phyloP scores from a whole-genome alignment of 2,329 filamentous ascomycete species.

The Trichoderma arundinaceum region DNA sequence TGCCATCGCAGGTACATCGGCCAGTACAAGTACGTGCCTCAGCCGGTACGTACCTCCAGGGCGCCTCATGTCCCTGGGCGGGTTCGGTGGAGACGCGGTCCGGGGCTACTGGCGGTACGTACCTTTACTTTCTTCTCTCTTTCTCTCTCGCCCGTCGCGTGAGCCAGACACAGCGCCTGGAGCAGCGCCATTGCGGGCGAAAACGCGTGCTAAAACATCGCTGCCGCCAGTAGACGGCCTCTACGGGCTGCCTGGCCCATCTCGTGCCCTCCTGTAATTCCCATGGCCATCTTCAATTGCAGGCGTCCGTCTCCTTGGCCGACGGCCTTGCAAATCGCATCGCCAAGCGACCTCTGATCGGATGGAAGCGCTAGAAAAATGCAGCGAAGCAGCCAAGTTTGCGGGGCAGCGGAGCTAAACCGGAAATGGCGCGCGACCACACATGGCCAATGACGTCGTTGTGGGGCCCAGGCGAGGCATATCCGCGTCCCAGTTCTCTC shows the following conservation, averaged over 20 bases:
- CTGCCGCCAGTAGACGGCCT: background rate
- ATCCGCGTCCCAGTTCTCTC: background rate
- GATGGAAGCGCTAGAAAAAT: conserved; percentile 31
- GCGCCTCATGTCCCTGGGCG: background rate
- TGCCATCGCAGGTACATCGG: background rate
- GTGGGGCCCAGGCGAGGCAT: conserved; percentile 22
- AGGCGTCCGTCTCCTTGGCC: background rate
- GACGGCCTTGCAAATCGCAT: conserved; percentile 8
- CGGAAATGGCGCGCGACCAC: conserved; percentile 1
- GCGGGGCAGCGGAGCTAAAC: conserved; percentile 26
- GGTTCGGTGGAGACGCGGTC: background rate
- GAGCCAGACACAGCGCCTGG: conserved; percentile 15
- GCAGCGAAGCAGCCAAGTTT: conserved; percentile 31
- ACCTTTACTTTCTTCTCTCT: background rate
- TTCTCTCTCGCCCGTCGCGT: conserved; percentile 17
- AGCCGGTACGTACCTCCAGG: background rate
- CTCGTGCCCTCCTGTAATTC: background rate
- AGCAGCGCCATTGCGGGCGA: background rate
- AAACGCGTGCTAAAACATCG: background rate
- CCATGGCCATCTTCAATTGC: conserved; percentile 10
- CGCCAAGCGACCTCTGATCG: conserved; percentile 22
- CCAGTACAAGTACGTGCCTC: background rate
- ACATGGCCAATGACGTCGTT: conserved; percentile 28
- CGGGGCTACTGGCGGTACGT: conserved; percentile 5
- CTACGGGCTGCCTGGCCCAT: background rate